A percentile compares a stretch with the other conserved stretches of the same genome.
phyloP scores from a whole-genome alignment of 768 basidiomycete genomes.

The Mycena vitilis region DNA sequence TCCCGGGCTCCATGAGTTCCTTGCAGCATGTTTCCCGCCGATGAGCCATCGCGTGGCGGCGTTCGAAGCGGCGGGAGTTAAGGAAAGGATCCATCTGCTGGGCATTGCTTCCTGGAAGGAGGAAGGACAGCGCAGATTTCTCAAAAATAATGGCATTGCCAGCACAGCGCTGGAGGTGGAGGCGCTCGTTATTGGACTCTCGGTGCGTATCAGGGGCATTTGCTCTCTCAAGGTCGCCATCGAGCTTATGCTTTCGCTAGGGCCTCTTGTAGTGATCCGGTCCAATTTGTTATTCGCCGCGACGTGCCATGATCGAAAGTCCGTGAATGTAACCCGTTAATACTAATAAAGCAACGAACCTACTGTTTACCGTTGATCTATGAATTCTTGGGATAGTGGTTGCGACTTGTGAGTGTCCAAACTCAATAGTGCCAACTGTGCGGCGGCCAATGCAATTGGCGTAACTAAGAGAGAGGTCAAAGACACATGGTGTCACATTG shows the following conservation, averaged over 20 bases:
- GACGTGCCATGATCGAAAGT: too few species aligned
- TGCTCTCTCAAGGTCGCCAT: neutral
- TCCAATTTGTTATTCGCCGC: neutral
- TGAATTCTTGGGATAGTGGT: too few species aligned
- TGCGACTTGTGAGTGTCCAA: too few species aligned
- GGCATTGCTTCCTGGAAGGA: constrained; percentile 14
- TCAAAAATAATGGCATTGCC: neutral
- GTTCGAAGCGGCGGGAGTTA: constrained; percentile 15
- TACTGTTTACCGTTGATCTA: too few species aligned
- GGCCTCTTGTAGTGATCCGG: neutral
- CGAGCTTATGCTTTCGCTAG: neutral
- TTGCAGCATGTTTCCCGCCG: constrained; percentile 7
- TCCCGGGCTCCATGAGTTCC: constrained; percentile 2
- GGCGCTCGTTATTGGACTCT: neutral
- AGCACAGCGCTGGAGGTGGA: constrained; percentile 4
- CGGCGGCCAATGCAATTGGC: too few species aligned
- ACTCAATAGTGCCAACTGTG: too few species aligned
- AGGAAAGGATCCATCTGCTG: neutral
- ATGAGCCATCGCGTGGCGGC: constrained; percentile 19
- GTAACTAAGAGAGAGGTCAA: too few species aligned
- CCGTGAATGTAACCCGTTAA: too few species aligned
- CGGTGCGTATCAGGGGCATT: neutral
- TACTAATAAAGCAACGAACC: too few species aligned
- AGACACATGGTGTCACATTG: too few species aligned
- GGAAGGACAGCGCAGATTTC: neutral